A percentile compares a stretch with the other conserved stretches of the same genome.
These are phyloP conservation scores for Umbilicus rupestris DNA, from an alignment of 164 flowering plant species.

Conservation along the genomic window DNA sequence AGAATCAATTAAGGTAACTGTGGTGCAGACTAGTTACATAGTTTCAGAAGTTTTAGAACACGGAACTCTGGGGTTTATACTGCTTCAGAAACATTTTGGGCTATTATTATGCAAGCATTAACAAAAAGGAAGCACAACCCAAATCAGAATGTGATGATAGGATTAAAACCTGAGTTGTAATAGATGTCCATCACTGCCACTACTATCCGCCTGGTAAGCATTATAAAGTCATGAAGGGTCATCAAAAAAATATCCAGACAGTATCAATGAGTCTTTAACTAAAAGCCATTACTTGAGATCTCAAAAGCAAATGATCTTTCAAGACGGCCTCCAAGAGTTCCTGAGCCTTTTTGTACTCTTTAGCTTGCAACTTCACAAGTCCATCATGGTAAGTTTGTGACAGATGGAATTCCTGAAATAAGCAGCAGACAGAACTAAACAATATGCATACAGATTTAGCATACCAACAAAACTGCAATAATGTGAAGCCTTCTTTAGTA, in stretches of 20 bases:
- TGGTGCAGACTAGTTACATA: neutral
- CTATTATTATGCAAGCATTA: neutral
- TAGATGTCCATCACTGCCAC: constrained; percentile 66
- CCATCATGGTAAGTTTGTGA: constrained; percentile 91
- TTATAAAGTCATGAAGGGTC: constrained; percentile 5
- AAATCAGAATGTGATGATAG: neutral
- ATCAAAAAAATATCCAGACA: neutral
- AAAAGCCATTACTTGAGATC: constrained; percentile 47
- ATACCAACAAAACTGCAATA: neutral
- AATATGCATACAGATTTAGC: neutral
- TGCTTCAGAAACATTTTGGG: neutral
- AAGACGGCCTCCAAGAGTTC: constrained; percentile 74
- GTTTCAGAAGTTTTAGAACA: neutral
- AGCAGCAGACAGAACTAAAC: constrained; percentile 2
- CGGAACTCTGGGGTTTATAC: neutral
- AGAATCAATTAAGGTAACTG: neutral
- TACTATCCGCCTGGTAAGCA: constrained; percentile 49
- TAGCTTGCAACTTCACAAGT: constrained; percentile 68
- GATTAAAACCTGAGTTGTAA: constrained; percentile 68
- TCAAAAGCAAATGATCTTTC: constrained; percentile 68
- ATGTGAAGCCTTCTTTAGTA: neutral
- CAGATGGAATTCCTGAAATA: constrained; percentile 78
- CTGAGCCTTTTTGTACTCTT: constrained; percentile 74
- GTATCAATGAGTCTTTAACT: constrained; percentile 1
- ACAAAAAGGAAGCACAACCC: neutral